Evolutionary conservation across 2,329 filamentous ascomycete genomes (phyloP).

Genomic region (Triangularia verruculosa): DNA sequence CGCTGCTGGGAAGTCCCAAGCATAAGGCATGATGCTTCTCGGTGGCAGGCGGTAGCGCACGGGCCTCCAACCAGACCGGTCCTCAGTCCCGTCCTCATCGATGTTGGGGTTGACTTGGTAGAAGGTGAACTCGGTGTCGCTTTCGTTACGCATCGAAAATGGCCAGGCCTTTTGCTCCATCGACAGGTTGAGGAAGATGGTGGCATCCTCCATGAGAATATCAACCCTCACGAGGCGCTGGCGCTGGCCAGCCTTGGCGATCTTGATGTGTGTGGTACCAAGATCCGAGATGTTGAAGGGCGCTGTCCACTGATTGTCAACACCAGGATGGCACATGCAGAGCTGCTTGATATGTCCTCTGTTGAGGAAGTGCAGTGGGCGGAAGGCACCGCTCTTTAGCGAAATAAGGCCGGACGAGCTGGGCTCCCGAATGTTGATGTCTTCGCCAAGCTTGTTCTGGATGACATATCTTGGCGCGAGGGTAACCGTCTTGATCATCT

Average conservation of each 20-base stretch:
- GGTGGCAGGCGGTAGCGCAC: constrained; percentile 89
- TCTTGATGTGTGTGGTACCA: constrained; percentile 87
- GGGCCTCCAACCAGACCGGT: constrained; percentile 85
- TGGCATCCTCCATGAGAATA: constrained; percentile 86
- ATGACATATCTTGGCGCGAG: constrained; percentile 89
- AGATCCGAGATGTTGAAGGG: constrained; percentile 97
- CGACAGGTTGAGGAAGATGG: constrained; percentile 87
- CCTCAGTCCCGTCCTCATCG: constrained; percentile 82
- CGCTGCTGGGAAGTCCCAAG: constrained; percentile 98
- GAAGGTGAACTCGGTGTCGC: constrained; percentile 93
- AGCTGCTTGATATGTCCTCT: constrained; percentile 82
- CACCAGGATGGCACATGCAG: constrained; percentile 85
- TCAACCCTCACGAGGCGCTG: constrained; percentile 87
- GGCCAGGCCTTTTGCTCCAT: constrained; percentile 95
- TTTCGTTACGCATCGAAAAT: constrained; percentile 98
- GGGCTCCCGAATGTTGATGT: constrained; percentile 85
- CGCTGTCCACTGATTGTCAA: constrained; percentile 97
- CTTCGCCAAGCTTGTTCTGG: constrained; percentile 87
- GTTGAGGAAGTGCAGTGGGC: constrained; percentile 86
- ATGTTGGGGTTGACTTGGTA: constrained; percentile 92
- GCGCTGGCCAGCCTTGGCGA: constrained; percentile 84
- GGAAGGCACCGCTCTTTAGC: constrained; percentile 72
- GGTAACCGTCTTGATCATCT: constrained; percentile 92
- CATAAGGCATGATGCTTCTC: constrained; percentile 98
- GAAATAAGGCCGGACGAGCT: constrained; percentile 83